A percentile compares a stretch with the other conserved stretches of the same genome.
These are phyloP conservation scores for Wakefieldia striispora DNA, from an alignment of 768 basidiomycete genomes.

Conservation along the genomic window DNA sequence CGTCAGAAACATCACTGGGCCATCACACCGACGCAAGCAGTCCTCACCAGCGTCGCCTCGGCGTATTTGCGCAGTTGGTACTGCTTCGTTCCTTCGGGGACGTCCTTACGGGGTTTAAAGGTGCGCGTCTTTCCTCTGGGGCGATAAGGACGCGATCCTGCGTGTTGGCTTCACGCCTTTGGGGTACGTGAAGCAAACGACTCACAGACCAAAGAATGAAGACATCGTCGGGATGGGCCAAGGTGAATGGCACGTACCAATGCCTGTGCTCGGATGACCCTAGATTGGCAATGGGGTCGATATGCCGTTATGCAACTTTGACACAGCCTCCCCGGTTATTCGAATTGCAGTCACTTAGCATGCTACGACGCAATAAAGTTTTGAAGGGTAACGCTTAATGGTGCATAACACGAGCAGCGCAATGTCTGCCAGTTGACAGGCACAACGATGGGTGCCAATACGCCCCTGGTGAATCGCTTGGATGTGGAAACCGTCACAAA, in stretches of 20 bases:
- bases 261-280: background rate
- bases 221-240: conserved; percentile 51
- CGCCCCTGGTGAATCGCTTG: too few species aligned
- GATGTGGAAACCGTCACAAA: background rate
- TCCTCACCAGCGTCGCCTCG: conserved; percentile 81
- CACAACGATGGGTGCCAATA: too few species aligned
- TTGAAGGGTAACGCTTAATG: too few species aligned
- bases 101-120: conserved; percentile 94
- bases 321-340: background rate
- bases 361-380: background rate
- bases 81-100: conserved; percentile 95
- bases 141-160: conserved; percentile 9
- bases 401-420: too few species aligned
- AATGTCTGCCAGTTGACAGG: too few species aligned
- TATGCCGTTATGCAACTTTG: background rate
- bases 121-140: conserved; percentile 88
- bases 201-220: conserved; percentile 87
- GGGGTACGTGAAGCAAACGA: conserved; percentile 8
- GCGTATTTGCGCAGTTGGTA: conserved; percentile 98
- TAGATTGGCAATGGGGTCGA: conserved; percentile 15
- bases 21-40: background rate
- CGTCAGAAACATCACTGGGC: conserved; percentile 12
- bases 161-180: conserved; percentile 10
- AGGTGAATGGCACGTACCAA: conserved; percentile 9
- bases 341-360: background rate